Evolutionary conservation across 2,329 filamentous ascomycete species (phyloP), one percentile per base, ranked within the genome.

Genomic region (Arthrobotrys musiformis): DNA sequence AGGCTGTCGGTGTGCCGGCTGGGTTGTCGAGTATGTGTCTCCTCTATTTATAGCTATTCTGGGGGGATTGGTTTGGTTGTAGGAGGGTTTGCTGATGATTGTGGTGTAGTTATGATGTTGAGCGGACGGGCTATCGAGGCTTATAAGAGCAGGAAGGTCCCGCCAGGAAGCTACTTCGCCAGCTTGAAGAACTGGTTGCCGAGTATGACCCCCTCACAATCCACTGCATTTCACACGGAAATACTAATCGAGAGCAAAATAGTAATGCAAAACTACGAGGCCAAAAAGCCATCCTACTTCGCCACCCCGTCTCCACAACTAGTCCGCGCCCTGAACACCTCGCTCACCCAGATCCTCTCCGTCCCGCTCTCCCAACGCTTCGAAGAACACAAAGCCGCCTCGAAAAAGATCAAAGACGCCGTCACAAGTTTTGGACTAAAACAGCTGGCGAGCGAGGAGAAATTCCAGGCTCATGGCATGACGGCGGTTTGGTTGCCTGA

Each of bases 251-350:
- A 42, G 30, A n/a, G 48, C 7, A 26, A 2, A 13, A 19, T 5
- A 74, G 91, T 99, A 84, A 98, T 99, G 94, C 90, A 95, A 86
- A 98, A 97, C 86, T 99, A 99, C 85, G 95, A 99, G 86, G 93
- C 93, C 79, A 93, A 94, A 87, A 99, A 98, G 86, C 90, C 95
- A 40, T 97, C 93, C 1, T 99, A 99, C 87, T 99, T 99, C 82
- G 95, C 95, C 40, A 99, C 95, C 0, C 95, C 95, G 0, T 93
- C 94, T 3, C 95, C 95, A 13, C 95, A 99, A 85, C 89, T 99
- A 61, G 88, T 99, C 80, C 94, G 92, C 84, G 95, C 95, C 56
- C 89, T 99, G 37, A 91, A 99, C 87, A 97, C 94, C 7, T 89
- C 93, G 1, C 87, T 99, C 28, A 91, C 87, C 70, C 93, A 97